Base-by-base conservation (phyloP, 345 rosid genomes). In the Pelargonium nanum region DNA sequence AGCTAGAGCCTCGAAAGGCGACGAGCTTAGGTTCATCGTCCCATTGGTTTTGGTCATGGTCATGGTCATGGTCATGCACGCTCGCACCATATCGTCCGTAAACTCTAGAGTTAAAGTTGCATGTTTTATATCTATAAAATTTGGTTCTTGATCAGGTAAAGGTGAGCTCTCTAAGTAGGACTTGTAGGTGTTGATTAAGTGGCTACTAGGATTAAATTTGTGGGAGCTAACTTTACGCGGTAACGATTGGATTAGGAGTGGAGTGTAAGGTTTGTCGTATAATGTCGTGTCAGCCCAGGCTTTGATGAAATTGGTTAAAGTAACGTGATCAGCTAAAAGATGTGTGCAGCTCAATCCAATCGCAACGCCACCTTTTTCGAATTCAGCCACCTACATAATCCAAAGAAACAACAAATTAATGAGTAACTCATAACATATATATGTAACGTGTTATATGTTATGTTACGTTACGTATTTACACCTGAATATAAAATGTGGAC, bases 401-500 rank as follows among this genome's bases (percentile, higher is more conserved):
- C 23, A 17, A 10, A 30, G 53, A n/a, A 53, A 0, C 4, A 1
- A 21, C 21, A 60, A 50, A 55, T 55, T 22, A 0, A 28, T 5
- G 13, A 22, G 19, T 15, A 22, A 13, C 22, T 2, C 19, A 53
- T 6, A 50, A 12, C 8, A 1, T 50, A 15, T 10, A 50, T 16
- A 16, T 50, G n/a, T 48, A n/a, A n/a, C n/a, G n/a, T n/a, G n/a
- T n/a, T n/a, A n/a, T n/a, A n/a, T n/a, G n/a, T n/a, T n/a, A 30
- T 30, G 40, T 30, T 0, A 1, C 10, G 40, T 9, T 40, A 0
- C 15, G 15, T 40, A 12, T 20, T 3, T 23, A 7, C 13, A 86
- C 97, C 85, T 89, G 88, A 55, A 83, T 69, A 69, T 85, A 76
- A 79, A 85, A 79, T 8, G 95, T 79, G 48, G 97, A 78, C 97